phyloP scores from a whole-genome alignment of 2,329 filamentous ascomycete species.

The Trichoderma hamatum region DNA sequence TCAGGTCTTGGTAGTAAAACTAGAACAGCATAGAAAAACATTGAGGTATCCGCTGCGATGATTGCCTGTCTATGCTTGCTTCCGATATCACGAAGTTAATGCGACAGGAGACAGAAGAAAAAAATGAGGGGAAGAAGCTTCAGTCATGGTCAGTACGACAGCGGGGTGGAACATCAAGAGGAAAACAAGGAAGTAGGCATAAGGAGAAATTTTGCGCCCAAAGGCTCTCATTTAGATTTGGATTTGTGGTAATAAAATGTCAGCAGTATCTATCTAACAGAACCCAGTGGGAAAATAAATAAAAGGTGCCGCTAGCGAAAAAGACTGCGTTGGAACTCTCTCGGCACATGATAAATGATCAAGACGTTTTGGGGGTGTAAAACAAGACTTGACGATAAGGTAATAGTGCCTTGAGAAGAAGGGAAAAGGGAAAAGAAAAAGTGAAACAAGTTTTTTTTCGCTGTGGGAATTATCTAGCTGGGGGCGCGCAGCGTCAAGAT shows the following conservation, averaged over 20 bases:
- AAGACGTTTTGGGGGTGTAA: slow-evolving; percentile 71
- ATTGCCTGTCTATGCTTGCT: neutral
- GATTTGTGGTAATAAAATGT: slow-evolving; percentile 56
- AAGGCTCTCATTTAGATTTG: slow-evolving; percentile 18
- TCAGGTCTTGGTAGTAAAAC: neutral
- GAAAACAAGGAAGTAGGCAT: neutral
- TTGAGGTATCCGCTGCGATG: neutral
- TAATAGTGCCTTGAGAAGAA: slow-evolving; percentile 68
- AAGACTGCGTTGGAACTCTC: slow-evolving; percentile 76
- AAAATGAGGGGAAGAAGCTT: neutral
- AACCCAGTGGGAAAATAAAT: slow-evolving; percentile 66
- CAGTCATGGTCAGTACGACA: slow-evolving; percentile 10
- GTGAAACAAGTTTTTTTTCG: slow-evolving; percentile 25
- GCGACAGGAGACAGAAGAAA: neutral
- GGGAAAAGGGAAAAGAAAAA: slow-evolving; percentile 42
- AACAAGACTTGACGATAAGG: slow-evolving; percentile 90
- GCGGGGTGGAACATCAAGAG: neutral
- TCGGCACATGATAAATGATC: slow-evolving; percentile 91
- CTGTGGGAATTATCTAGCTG: slow-evolving; percentile 9
- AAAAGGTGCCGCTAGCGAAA: slow-evolving; percentile 97
- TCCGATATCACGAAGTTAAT: slow-evolving; percentile 1
- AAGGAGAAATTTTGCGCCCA: neutral
- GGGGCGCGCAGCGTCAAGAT: neutral
- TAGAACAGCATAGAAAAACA: neutral
- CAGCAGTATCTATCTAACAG: slow-evolving; percentile 96